Evolutionary conservation across 202 grass and related monocot genomes (phyloP).

Genomic region (Zizania palustris): DNA sequence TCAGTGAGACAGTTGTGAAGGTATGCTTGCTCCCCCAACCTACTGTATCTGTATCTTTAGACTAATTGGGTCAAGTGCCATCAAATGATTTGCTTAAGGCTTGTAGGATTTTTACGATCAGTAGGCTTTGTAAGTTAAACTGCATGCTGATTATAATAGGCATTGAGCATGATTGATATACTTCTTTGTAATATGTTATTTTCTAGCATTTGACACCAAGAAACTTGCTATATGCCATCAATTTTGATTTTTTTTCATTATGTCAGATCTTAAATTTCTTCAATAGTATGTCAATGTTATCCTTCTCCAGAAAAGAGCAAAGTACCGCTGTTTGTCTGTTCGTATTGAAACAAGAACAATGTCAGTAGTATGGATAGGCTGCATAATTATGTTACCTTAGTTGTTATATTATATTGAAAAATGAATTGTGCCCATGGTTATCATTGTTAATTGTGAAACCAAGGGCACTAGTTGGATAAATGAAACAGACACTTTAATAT

Average conservation of each 20-base stretch:
- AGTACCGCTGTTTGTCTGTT: neutral
- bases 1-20: slow-evolving; percentile 98
- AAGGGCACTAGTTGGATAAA: neutral
- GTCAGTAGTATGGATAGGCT: neutral
- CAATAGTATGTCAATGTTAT: neutral
- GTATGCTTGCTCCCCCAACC: slow-evolving; percentile 45
- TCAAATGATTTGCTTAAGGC: neutral
- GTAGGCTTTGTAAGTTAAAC: neutral
- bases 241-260: neutral
- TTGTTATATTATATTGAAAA: too few species aligned
- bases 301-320: neutral
- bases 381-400: neutral
- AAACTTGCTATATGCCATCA: neutral
- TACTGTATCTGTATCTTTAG: neutral
- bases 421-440: neutral
- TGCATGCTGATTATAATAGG: neutral
- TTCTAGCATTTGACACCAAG: neutral
- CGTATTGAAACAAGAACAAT: neutral
- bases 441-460: neutral
- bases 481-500: neutral
- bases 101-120: neutral
- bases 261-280: neutral
- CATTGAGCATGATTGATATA: slow-evolving; percentile 12
- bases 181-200: slow-evolving; percentile 1
- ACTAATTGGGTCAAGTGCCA: neutral